These are phyloP conservation scores for Closterium sp. DNA, from an alignment of 139 green algal genomes.

Conservation along the genomic window DNA sequence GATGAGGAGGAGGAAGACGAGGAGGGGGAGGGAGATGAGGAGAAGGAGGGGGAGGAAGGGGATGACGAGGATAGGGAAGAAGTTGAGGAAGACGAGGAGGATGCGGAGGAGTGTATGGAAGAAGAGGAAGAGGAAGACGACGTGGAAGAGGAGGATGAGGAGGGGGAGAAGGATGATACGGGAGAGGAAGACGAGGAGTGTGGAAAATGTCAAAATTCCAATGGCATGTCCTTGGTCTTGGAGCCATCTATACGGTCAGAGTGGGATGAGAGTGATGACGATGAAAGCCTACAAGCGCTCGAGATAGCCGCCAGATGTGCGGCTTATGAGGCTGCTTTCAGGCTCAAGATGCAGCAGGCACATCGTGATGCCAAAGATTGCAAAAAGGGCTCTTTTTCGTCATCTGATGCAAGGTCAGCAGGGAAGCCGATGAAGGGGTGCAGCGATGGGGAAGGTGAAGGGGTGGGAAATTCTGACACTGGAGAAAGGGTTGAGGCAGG, in stretches of 20 bases:
- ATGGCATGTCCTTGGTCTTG: not conserved
- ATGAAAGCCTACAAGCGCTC: not conserved
- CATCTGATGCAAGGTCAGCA: not conserved
- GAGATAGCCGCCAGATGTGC: not conserved
- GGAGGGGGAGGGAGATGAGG: not conserved
- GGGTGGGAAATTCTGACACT: not conserved
- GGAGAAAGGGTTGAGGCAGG: not conserved
- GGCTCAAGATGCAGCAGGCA: not conserved
- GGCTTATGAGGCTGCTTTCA: not conserved
- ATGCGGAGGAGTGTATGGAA: too few species aligned
- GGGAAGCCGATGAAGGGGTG: not conserved
- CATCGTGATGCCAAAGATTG: not conserved
- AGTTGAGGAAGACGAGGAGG: too few species aligned
- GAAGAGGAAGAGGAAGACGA: too few species aligned
- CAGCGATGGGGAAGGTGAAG: not conserved
- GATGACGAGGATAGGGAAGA: too few species aligned
- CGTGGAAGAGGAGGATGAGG: not conserved
- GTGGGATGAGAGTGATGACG: not conserved
- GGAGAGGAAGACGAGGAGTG: not conserved
- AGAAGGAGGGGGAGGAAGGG: too few species aligned
- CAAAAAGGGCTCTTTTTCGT: not conserved
- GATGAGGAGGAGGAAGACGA: not conserved
- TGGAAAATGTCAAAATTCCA: not conserved
- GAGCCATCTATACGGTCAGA: not conserved
- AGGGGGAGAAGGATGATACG: not conserved